Evolutionary conservation across 169 alveolate species (phyloP), one percentile per base, ranked within the genome.

Genomic region (Cryptosporidium baileyi): DNA sequence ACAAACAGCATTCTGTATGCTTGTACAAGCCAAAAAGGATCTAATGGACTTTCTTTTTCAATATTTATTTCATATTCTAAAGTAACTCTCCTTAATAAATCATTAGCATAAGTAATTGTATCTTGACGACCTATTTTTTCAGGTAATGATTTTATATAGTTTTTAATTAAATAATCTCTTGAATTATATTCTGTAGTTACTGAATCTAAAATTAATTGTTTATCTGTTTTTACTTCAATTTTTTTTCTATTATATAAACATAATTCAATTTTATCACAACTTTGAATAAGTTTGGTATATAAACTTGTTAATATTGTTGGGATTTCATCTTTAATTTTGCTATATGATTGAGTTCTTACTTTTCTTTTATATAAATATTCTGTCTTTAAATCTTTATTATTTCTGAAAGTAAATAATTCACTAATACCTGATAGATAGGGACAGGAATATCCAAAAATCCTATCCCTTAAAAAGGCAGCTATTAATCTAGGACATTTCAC

Each of bases 21-120:
- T 43, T 74, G 85, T 22, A 74, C 30, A 9, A 74, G 40, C 85
- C 85, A 74, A 57, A 74, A 74, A 32, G 85, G 85, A 41, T 74
- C 85, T 5, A 74, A 17, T 13, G 85, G 85, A 74, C 85, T 74
- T 54, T 52, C 67, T 22, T 57, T 74, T 26, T 51, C 65, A 74
- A 59, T 32, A 54, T 59, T 74, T 15, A 47, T 74, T 22, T 74
- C 74, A 59, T 40, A 74, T 54, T 74, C 85, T 17, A 74, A 26
- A 15, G 41, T 28, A 22, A 47, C 32, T 17, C 85, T 74, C 24
- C 32, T 51, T 54, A 74, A 38, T 54, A 74, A 41, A 8, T 74
- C 49, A 38, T 74, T 38, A 11, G 85, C 32, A 57, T 54, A 54
- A 22, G 41, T 41, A 6, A 51, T 26, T 51, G 54, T 51, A 38